Evolutionary conservation across 2,329 filamentous ascomycete species (phyloP).

Genomic region (Phyllosticta capitalensis): DNA sequence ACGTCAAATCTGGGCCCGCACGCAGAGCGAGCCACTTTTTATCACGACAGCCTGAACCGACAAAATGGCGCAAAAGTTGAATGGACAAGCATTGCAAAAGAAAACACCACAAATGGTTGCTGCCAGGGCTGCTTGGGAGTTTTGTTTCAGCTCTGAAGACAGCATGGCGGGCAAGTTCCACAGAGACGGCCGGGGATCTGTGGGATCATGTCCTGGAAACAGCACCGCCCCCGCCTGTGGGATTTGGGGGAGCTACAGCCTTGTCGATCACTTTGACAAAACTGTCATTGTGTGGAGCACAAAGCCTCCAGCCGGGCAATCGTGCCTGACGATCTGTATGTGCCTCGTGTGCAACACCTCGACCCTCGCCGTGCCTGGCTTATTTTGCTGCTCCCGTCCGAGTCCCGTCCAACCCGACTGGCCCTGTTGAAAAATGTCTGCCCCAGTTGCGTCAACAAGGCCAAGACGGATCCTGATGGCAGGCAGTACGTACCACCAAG

Average conservation of each 20-base stretch:
- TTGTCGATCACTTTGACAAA: neutral
- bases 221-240: neutral
- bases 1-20: neutral
- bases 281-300: neutral
- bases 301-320: neutral
- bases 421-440: neutral
- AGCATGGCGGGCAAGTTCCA: neutral
- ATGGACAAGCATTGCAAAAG: neutral
- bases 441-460: neutral
- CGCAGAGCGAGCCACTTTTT: neutral
- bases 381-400: neutral
- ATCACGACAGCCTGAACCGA: neutral
- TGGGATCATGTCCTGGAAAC: neutral
- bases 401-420: neutral
- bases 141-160: neutral
- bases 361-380: neutral
- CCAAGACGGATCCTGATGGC: neutral
- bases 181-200: neutral
- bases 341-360: neutral
- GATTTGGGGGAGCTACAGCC: neutral
- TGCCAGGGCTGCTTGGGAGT: neutral
- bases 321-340: neutral
- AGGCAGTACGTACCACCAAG: neutral
- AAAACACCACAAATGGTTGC: neutral
- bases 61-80: neutral